Conservation (phyloP, 768 basidiomycete species). For the Austroboletus eburneus region DNA sequence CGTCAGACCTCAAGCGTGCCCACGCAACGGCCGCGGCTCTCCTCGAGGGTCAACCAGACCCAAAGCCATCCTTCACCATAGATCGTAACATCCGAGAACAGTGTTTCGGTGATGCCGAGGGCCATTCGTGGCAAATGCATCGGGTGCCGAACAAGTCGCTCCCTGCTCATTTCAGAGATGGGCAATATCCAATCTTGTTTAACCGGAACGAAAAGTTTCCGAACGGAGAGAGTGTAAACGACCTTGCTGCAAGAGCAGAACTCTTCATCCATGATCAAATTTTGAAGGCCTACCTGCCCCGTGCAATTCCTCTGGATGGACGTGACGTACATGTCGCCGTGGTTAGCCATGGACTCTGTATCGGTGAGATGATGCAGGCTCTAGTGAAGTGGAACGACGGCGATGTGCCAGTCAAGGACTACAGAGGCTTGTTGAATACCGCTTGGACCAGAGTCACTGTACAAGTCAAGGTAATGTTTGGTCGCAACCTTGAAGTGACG, state of each 20-base stretch:
- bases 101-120: conserved; percentile 68
- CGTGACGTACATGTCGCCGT: conserved; percentile 53
- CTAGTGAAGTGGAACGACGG: conserved; percentile 43
- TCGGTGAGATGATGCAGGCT: conserved; percentile 53
- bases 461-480: conserved; percentile 39
- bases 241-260: conserved; percentile 54
- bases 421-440: conserved; percentile 60
- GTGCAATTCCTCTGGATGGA: conserved; percentile 36
- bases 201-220: conserved; percentile 54
- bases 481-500: not conserved
- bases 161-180: conserved; percentile 48
- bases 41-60: conserved; percentile 42
- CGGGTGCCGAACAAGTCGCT: conserved; percentile 29
- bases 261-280: conserved; percentile 48
- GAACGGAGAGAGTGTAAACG: conserved; percentile 66
- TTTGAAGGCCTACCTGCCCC: conserved; percentile 47
- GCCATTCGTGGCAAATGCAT: conserved; percentile 41
- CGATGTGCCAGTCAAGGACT: conserved; percentile 26
- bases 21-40: conserved; percentile 57
- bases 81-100: conserved; percentile 62
- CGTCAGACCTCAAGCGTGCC: conserved; percentile 66
- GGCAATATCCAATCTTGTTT: conserved; percentile 48
- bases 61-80: conserved; percentile 43
- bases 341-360: conserved; percentile 74
- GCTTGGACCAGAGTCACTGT: conserved; percentile 62